Base-by-base conservation (phyloP, 805 yeast genomes). In the Scheffersomyces amazonensis region DNA sequence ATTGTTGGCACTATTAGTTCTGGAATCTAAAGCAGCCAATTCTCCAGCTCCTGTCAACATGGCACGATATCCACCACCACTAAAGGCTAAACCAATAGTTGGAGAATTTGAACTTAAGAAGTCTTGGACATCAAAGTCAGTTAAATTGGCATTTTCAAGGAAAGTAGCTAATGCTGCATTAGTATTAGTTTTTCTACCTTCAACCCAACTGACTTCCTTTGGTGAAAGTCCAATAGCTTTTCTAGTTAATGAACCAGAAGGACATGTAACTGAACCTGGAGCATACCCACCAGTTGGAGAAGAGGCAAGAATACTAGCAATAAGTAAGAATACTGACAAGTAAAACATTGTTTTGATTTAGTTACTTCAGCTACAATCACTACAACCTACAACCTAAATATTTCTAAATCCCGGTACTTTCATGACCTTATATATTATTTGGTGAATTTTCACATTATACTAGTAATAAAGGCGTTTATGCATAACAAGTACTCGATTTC, bases 1-100 rank as follows among this genome's bases (percentile, higher is more conserved):
- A 9, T 69, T 67, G 13, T 62, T 64, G 5, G 75, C 66, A 11
- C 80, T 72, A n/a, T 51, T 61, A 2, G 93, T 81, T 47, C 95
- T 69, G 52, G 80, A 78, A 57, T 88, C 96, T 42, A 86, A 62
- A 1, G 91, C 96, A 1, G 90, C 69, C 16, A 88, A 62, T 56
- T 81, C 79, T 24, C 96, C 96, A 11, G 95, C 96, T 2, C 95
- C 96, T 40, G 73, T 64, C 32, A 88, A 63, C 87, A 69, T 62
- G 13, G 71, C 64, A 36, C 73, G 49, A 43, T 66, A 67, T 2
- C 71, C 66, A 12, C 73, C 73, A 2, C 73, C 73, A 8, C 64
- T 52, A 39, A 67, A 56, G 2, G 71, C 65, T 15, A 66, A 37
- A 3, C 64, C 73, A 12, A 67, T 53, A 16, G 44, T 53, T 21